phyloP scores from a whole-genome alignment of 257 asterid species.

The Solanum sejunctum region DNA sequence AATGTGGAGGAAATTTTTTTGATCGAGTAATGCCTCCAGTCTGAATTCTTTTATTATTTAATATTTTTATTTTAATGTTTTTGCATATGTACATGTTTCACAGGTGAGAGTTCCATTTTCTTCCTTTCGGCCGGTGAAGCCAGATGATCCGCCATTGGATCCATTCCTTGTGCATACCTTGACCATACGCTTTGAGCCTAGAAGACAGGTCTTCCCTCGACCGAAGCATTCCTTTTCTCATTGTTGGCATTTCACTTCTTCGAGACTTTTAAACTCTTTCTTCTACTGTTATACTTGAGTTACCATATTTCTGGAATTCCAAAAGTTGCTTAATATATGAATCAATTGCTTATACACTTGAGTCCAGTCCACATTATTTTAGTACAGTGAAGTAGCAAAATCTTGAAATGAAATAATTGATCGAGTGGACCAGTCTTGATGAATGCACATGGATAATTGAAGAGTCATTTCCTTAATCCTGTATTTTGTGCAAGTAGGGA shows the following conservation, averaged over 20 bases:
- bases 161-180: slow-evolving; percentile 91
- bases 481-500: not conserved
- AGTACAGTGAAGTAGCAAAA: not conserved
- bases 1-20: not conserved
- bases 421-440: not conserved
- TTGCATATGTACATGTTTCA: not conserved
- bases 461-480: not conserved
- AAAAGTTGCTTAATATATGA: not conserved
- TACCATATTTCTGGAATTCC: not conserved
- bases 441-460: not conserved
- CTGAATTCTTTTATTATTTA: not conserved
- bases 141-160: slow-evolving; percentile 89
- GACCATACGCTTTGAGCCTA: slow-evolving; percentile 90
- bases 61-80: not conserved
- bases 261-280: not conserved
- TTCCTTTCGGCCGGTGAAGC: slow-evolving; percentile 74
- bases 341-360: not conserved
- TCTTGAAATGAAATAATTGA: not conserved
- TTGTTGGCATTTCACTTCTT: not conserved
- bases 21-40: not conserved
- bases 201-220: slow-evolving; percentile 61
- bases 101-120: slow-evolving; percentile 98
- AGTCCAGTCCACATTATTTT: not conserved
- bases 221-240: not conserved
- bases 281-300: not conserved